A percentile compares a stretch with the other conserved stretches of the same genome.
These are phyloP conservation scores for Sechiopsis laciniata DNA, from an alignment of 306 rosid species.

Conservation along the genomic window DNA sequence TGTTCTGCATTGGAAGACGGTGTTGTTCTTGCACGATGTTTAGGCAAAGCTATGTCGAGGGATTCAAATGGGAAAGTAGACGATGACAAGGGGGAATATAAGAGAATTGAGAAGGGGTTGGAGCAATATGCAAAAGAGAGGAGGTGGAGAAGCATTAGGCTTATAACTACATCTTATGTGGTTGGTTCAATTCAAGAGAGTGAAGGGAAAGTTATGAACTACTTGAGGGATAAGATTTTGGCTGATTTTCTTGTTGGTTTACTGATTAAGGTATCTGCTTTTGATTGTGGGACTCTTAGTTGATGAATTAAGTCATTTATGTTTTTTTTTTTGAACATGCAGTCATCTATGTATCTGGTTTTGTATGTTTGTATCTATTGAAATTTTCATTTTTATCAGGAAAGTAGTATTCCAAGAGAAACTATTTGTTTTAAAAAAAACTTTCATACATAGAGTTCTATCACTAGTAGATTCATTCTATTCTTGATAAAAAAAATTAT, in stretches of 20 bases:
- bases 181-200: slow-evolving; percentile 34
- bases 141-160: slow-evolving; percentile 52
- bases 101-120: slow-evolving; percentile 27
- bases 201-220: slow-evolving; percentile 27
- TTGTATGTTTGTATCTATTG: neutral
- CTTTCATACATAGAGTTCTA: too few relatives aligned
- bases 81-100: neutral
- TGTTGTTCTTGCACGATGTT: slow-evolving; percentile 33
- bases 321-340: neutral
- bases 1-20: slow-evolving; percentile 57
- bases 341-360: neutral
- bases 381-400: too few relatives aligned
- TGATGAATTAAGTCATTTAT: neutral
- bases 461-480: too few relatives aligned
- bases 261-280: slow-evolving; percentile 31
- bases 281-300: slow-evolving; percentile 50
- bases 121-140: slow-evolving; percentile 31
- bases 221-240: slow-evolving; percentile 36
- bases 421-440: too few relatives aligned
- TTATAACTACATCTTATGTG: slow-evolving; percentile 30
- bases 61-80: neutral
- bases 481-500: too few relatives aligned
- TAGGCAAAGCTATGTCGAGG: slow-evolving; percentile 19
- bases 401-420: too few relatives aligned
- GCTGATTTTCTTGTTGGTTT: slow-evolving; percentile 25